Base-by-base conservation (phyloP, 2,329 filamentous ascomycete genomes). In the Pyrenophora teres region DNA sequence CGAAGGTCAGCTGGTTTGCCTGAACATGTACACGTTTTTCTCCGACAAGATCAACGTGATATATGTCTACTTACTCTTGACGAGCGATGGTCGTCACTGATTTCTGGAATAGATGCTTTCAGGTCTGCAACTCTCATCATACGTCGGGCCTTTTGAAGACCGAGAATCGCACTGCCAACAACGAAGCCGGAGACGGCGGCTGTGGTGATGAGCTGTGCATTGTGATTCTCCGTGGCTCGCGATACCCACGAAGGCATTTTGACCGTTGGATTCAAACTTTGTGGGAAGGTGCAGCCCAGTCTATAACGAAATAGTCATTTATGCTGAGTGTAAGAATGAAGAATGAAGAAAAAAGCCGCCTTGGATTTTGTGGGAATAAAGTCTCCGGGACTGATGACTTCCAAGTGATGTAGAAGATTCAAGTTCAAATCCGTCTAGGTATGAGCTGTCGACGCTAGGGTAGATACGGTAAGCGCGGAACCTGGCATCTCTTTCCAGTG, bases 151-250 rank as follows among this genome's bases (percentile, higher is more conserved):
- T 81, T 77, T 65, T 86, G 83, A 46, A 82, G 78, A 3, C 82
- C 81, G 40, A 86, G 73, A 40, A 86, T 83, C 1, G 81, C 77
- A 59, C 78, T 77, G 4, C 75, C 78, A 21, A 80, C 78, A 5
- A 81, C 65, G 6, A 76, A 74, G 9, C 76, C 76, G 4, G 80
- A 80, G 8, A 80, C 71, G 18, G 90, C 77, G 2, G 90, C 90
- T 0, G 89, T 91, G 3, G 87, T 83, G 15, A 85, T 82, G 31
- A 94, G 77, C 70, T 92, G 89, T 36, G 78, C 72, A 62, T 76
- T 72, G 65, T 80, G 79, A 35, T 76, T 79, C 33, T 73, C 70
- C 4, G 74, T 74, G 27, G 74, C 68, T 41, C 76, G 70, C 52
- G 75, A 70, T 57, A 79, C 66, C 77, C 77, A 80, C 50, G 73